Evolutionary conservation across 768 basidiomycete genomes (phyloP).

Genomic region (Butyriboletus loyo): DNA sequence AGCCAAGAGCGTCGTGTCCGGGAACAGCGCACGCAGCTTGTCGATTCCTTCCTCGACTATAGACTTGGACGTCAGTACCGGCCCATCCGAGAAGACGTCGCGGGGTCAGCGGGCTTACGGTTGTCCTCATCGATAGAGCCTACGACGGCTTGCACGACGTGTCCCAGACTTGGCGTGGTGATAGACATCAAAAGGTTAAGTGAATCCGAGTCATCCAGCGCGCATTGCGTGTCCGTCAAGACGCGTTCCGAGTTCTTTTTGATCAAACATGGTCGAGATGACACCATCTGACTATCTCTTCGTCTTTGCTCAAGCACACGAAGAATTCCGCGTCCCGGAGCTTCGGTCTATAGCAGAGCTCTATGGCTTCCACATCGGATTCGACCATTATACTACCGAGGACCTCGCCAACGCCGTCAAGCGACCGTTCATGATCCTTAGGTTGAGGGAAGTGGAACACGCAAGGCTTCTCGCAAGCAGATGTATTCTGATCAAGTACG

Average conservation of each 20-base stretch:
- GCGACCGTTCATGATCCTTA: constrained; percentile 74
- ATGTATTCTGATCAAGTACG: constrained; percentile 83
- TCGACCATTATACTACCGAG: constrained; percentile 41
- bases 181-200: constrained; percentile 16
- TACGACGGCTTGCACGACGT: constrained; percentile 33
- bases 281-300: constrained; percentile 48
- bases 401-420: constrained; percentile 44
- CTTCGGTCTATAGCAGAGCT: constrained; percentile 75
- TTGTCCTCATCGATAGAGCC: constrained; percentile 31
- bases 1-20: constrained; percentile 61
- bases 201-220: not conserved
- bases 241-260: not conserved
- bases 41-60: constrained; percentile 54
- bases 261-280: constrained; percentile 10
- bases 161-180: constrained; percentile 14
- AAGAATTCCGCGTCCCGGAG: constrained; percentile 83
- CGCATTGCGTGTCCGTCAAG: not conserved
- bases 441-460: constrained; percentile 67
- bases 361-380: constrained; percentile 56
- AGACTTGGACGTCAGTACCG: not conserved
- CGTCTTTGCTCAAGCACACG: constrained; percentile 77
- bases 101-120: constrained; percentile 23
- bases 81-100: not conserved
- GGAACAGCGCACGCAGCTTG: constrained; percentile 54
- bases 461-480: constrained; percentile 69